Evolutionary conservation across 768 basidiomycete genomes (phyloP), one percentile per base, ranked within the genome.

Genomic region (Mycena chlorophos): DNA sequence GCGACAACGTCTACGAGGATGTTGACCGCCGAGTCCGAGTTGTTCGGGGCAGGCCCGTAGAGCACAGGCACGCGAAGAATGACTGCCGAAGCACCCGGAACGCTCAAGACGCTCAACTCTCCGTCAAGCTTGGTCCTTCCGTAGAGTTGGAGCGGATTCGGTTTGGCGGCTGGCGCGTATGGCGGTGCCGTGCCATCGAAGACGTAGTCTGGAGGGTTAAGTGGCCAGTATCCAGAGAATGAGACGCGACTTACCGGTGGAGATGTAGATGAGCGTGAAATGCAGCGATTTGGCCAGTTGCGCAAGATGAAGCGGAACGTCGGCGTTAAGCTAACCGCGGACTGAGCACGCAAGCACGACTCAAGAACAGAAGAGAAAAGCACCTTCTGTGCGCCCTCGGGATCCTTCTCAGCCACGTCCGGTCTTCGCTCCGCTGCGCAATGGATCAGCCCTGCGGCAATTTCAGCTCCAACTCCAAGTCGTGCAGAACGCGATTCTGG

Each of bases 371-470:
- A 42, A 31, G 22, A 12, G 39, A 12, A 28, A 31, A 66, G 56
- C 54, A 89, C 91, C 70, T 78, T 78, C 34, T 77, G 78, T 1
- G 89, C 80, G 30, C 79, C 84, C 43, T 81, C 83, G 25, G 89
- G 89, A 70, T 92, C 80, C 86, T 88, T 89, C 69, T 96, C 92
- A 53, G 93, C 94, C 13, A 92, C 89, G 66, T 98, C 94, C 4
- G 95, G 94, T 40, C 94, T 77, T 57, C 96, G 75, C 72, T 98
- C 95, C 2, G 96, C 96, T 14, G 96, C 96, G 65, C 94, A 97
- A 66, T 98, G 96, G 16, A 98, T 85, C 34, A 98, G 84, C 85
- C 88, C 87, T 89, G 66, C 63, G 49, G 6, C 30, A 27, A 27
- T 46, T 37, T 19, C 29, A 53, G 30, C 45, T 17, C 20, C 38